Evolutionary conservation across 345 rosid genomes (phyloP).

Genomic region (Murraya paniculata): DNA sequence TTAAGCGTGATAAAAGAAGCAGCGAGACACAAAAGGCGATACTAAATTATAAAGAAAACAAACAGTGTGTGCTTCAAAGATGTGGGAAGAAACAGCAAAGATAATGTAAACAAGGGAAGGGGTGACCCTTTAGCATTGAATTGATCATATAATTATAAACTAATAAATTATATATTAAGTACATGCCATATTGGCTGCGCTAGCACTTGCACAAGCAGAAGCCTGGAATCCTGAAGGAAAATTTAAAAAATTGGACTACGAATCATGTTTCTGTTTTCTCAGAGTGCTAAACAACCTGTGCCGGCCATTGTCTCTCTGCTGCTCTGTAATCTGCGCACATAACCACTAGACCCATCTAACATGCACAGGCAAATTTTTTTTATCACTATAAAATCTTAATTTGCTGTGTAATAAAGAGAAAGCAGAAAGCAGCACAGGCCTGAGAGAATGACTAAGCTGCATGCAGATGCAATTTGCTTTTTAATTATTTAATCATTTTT

Average conservation of each 20-base stretch:
- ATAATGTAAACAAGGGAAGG: constrained; percentile 1
- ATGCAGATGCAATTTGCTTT: not conserved
- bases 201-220: not conserved
- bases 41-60: not conserved
- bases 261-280: not conserved
- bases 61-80: not conserved
- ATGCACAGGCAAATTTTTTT: not conserved
- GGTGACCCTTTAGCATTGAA: not conserved
- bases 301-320: constrained; percentile 17
- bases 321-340: constrained; percentile 25
- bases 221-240: not conserved
- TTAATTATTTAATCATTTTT: no score
- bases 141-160: not conserved
- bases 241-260: not conserved
- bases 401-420: not conserved
- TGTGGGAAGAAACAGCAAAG: not conserved
- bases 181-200: constrained; percentile 1
- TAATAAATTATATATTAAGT: not conserved
- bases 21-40: not conserved
- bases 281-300: not conserved
- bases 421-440: not conserved
- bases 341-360: constrained; percentile 12
- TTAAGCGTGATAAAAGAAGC: no score
- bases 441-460: not conserved
- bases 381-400: not conserved